These are phyloP conservation scores for Xylaria grammica DNA, from an alignment of 495 filamentous ascomycete species.

Conservation along the genomic window DNA sequence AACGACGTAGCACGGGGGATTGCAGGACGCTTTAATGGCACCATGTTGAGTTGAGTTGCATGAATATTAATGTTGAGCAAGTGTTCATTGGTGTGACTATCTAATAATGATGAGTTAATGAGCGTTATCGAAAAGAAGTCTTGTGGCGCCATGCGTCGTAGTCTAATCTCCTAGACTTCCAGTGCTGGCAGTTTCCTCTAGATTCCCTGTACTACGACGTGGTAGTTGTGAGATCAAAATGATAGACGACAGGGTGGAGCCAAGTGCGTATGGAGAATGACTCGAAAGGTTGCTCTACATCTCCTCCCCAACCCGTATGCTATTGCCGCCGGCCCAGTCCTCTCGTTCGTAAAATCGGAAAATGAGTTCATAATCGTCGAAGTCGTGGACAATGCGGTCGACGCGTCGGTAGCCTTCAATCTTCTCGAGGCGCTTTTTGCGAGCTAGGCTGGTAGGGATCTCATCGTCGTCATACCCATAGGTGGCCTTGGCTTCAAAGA, in stretches of 20 bases:
- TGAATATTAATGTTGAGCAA: not conserved
- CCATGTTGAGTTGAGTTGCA: not conserved
- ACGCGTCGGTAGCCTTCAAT: conserved; percentile 88
- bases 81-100: conserved; percentile 12
- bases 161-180: conserved; percentile 10
- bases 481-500: conserved; percentile 84
- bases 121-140: conserved; percentile 19
- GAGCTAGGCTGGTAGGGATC: conserved; percentile 41
- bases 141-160: conserved; percentile 15
- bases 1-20: not conserved
- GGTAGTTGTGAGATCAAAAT: conserved; percentile 14
- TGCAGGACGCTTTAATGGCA: conserved; percentile 14
- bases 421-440: conserved; percentile 74
- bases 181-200: not conserved
- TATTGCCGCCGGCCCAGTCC: conserved; percentile 80
- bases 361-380: conserved; percentile 96
- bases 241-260: conserved; percentile 11
- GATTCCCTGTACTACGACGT: conserved; percentile 16
- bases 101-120: conserved; percentile 17
- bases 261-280: conserved; percentile 21
- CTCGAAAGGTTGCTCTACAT: conserved; percentile 21
- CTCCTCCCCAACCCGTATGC: conserved; percentile 69
- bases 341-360: conserved; percentile 96
- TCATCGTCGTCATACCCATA: conserved; percentile 52
- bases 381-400: conserved; percentile 94